These are phyloP conservation scores for Suillus tomentosus DNA, from an alignment of 768 basidiomycete genomes.

Conservation along the genomic window DNA sequence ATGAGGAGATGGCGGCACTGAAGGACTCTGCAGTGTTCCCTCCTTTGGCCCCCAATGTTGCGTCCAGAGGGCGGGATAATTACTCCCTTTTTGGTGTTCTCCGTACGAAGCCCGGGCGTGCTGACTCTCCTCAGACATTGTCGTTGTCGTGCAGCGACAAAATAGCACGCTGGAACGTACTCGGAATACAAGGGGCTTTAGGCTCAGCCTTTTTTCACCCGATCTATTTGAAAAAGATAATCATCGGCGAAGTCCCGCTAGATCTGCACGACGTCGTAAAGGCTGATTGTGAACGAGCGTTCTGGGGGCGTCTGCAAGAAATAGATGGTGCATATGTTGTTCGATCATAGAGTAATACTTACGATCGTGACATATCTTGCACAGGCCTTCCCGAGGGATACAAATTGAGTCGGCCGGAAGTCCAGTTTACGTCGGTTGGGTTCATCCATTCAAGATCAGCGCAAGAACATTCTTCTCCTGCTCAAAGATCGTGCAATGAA, in stretches of 20 bases:
- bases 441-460: slow-evolving; percentile 60
- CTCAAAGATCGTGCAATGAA: slow-evolving; percentile 64
- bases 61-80: slow-evolving; percentile 78
- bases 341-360: neutral
- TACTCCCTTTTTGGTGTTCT: slow-evolving; percentile 75
- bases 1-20: slow-evolving; percentile 66
- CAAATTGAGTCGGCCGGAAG: slow-evolving; percentile 45
- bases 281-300: slow-evolving; percentile 69
- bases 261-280: slow-evolving; percentile 41
- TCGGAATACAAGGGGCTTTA: slow-evolving; percentile 87
- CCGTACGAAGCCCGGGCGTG: slow-evolving; percentile 92
- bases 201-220: slow-evolving; percentile 56
- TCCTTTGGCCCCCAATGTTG: slow-evolving; percentile 36
- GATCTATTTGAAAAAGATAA: slow-evolving; percentile 62
- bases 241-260: slow-evolving; percentile 71
- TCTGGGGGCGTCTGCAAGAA: slow-evolving; percentile 55
- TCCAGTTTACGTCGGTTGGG: slow-evolving; percentile 58
- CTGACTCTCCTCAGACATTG: slow-evolving; percentile 79
- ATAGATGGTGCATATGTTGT: slow-evolving; percentile 39
- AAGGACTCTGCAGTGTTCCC: slow-evolving; percentile 52
- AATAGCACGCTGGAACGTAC: slow-evolving; percentile 81
- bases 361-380: neutral
- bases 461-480: slow-evolving; percentile 16
- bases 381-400: slow-evolving; percentile 53
- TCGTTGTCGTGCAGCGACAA: slow-evolving; percentile 97